phyloP scores from a whole-genome alignment of 768 basidiomycete species.

The Hysterangium stoloniferum region DNA sequence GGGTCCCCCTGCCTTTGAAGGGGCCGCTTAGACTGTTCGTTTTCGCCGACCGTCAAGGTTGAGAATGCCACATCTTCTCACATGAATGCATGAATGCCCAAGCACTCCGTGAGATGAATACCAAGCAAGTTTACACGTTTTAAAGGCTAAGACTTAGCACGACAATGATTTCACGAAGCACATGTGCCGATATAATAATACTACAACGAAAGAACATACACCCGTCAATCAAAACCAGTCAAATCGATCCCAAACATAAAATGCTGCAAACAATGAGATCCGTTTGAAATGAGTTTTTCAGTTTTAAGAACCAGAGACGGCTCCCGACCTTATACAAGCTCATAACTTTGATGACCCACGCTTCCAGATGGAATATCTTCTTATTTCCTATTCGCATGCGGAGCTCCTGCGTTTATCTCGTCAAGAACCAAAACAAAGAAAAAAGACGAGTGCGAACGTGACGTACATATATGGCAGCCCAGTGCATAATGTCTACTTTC shows the following conservation, averaged over 20 bases:
- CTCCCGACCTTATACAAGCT: conserved; percentile 66
- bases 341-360: conserved; percentile 97
- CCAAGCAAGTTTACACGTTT: no score
- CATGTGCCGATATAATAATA: not conserved
- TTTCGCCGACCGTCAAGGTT: no score
- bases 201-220: not conserved
- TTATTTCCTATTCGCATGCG: conserved; percentile 92
- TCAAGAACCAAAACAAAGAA: not conserved
- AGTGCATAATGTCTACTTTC: conserved; percentile 92
- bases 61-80: no score
- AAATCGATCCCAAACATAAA: conserved; percentile 57
- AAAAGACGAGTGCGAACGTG: not conserved
- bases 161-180: no score
- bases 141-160: no score
- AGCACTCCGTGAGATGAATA: no score
- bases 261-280: conserved; percentile 30
- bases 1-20: no score
- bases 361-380: conserved; percentile 95
- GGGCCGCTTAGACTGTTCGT: no score
- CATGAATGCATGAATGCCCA: no score
- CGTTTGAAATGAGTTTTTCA: not conserved
- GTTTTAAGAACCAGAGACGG: not conserved
- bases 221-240: conserved; percentile 39
- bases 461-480: conserved; percentile 93
- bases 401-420: conserved; percentile 53